Conservation (phyloP, 148 eudicot genomes). For the Pharnaceum exiguum region DNA sequence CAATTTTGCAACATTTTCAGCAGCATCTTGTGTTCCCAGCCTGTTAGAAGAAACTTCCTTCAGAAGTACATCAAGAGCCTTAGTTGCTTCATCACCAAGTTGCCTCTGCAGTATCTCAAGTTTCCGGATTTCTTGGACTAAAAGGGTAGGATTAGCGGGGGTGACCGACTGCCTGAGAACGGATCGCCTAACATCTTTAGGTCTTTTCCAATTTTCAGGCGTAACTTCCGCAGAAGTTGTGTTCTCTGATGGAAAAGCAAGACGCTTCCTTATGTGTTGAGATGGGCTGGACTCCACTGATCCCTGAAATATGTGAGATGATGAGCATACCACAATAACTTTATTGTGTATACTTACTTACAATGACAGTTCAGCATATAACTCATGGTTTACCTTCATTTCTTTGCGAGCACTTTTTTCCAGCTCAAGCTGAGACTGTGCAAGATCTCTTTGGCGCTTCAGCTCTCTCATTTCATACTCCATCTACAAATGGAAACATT, state of each 20-base stretch:
- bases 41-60: constrained; percentile 77
- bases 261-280: constrained; percentile 63
- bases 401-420: constrained; percentile 74
- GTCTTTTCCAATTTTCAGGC: constrained; percentile 28
- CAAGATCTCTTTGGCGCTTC: constrained; percentile 71
- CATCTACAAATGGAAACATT: constrained; percentile 45
- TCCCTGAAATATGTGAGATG: constrained; percentile 34
- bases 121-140: constrained; percentile 79
- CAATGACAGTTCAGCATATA: constrained; percentile 2
- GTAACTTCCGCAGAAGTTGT: constrained; percentile 19
- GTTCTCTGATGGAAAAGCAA: constrained; percentile 42
- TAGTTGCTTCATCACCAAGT: constrained; percentile 96
- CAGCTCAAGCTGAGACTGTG: constrained; percentile 64
- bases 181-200: constrained; percentile 37
- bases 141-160: constrained; percentile 62
- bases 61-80: constrained; percentile 82
- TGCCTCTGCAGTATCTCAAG: constrained; percentile 86
- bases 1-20: constrained; percentile 75
- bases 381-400: constrained; percentile 42
- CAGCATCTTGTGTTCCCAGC: constrained; percentile 66
- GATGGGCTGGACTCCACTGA: constrained; percentile 44
- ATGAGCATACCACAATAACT: not conserved
- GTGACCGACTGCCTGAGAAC: constrained; percentile 56
- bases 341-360: not conserved
- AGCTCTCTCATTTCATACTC: constrained; percentile 85